phyloP scores from a whole-genome alignment of 352 stramenopile species.

The Thraustochytrium sp. region DNA sequence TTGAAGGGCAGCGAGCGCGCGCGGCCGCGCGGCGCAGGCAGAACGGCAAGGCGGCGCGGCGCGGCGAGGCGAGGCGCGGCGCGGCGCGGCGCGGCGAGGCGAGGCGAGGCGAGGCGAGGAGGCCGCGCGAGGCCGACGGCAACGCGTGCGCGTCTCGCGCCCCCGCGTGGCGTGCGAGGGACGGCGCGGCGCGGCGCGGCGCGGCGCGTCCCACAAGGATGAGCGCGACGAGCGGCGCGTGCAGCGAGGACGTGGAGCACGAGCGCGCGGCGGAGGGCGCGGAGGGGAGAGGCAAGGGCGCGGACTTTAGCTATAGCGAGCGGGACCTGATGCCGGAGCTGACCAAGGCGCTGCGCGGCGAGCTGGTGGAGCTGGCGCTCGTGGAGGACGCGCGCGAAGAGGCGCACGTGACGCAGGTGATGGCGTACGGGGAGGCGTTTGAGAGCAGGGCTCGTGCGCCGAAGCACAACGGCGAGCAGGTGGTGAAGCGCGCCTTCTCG shows the following conservation, averaged over 20 bases:
- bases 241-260: neutral
- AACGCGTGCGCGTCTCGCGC: too few species aligned
- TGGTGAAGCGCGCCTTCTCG: neutral
- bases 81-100: too few species aligned
- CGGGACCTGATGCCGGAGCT: constrained; percentile 22
- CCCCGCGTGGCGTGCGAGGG: too few species aligned
- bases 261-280: neutral
- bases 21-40: too few species aligned
- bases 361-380: neutral
- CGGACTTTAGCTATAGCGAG: constrained; percentile 39
- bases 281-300: neutral
- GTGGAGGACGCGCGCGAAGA: neutral
- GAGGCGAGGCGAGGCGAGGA: too few species aligned
- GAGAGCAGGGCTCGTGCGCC: neutral
- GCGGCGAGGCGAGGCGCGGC: too few species aligned
- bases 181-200: too few species aligned
- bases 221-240: too few species aligned
- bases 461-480: constrained; percentile 6
- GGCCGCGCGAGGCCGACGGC: too few species aligned
- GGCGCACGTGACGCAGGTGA: neutral
- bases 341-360: neutral
- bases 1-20: too few species aligned
- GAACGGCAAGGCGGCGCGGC: too few species aligned
- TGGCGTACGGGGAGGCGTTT: constrained; percentile 25
- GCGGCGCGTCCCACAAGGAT: too few species aligned